These are phyloP conservation scores for Ilyonectria destructans DNA, from an alignment of 2,329 filamentous ascomycete species.

Conservation along the genomic window DNA sequence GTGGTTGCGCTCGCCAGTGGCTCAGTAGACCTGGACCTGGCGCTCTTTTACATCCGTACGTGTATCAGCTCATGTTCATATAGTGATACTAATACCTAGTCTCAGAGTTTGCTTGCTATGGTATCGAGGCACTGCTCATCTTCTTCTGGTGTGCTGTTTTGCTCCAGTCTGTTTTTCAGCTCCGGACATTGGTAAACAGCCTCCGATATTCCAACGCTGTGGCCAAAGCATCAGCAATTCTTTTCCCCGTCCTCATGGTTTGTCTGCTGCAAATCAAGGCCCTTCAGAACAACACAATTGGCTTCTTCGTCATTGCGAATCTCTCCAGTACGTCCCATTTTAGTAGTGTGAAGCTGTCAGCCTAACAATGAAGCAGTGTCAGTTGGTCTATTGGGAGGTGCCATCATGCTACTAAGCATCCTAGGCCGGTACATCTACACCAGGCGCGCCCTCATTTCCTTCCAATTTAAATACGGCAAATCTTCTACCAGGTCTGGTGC, in stretches of 20 bases:
- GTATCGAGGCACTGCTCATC: slow-evolving; percentile 63
- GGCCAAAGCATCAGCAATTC: slow-evolving; percentile 23
- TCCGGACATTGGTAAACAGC: slow-evolving; percentile 12
- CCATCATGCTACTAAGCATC: slow-evolving; percentile 30
- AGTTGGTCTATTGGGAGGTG: slow-evolving; percentile 27
- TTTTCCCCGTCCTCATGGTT: slow-evolving; percentile 19
- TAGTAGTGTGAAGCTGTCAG: neutral
- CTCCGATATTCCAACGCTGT: slow-evolving; percentile 25
- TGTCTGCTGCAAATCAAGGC: slow-evolving; percentile 19
- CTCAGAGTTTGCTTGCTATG: slow-evolving; percentile 67
- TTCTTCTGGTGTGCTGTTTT: slow-evolving; percentile 61
- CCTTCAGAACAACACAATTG: slow-evolving; percentile 11
- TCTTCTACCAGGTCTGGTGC: slow-evolving; percentile 6
- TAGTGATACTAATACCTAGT: slow-evolving; percentile 7
- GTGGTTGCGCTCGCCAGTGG: slow-evolving; percentile 61
- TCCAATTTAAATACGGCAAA: slow-evolving; percentile 28
- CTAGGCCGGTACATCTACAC: slow-evolving; percentile 33
- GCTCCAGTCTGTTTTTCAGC: slow-evolving; percentile 29
- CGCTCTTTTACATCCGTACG: slow-evolving; percentile 66
- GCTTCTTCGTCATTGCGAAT: slow-evolving; percentile 33
- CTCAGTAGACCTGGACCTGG: slow-evolving; percentile 59
- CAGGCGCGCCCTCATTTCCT: slow-evolving; percentile 27
- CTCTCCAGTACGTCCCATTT: slow-evolving; percentile 21
- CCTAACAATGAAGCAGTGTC: slow-evolving; percentile 24
- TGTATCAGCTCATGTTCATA: neutral